phyloP scores from a whole-genome alignment of 2,329 filamentous ascomycete genomes.

The Talaromyces atroroseus region DNA sequence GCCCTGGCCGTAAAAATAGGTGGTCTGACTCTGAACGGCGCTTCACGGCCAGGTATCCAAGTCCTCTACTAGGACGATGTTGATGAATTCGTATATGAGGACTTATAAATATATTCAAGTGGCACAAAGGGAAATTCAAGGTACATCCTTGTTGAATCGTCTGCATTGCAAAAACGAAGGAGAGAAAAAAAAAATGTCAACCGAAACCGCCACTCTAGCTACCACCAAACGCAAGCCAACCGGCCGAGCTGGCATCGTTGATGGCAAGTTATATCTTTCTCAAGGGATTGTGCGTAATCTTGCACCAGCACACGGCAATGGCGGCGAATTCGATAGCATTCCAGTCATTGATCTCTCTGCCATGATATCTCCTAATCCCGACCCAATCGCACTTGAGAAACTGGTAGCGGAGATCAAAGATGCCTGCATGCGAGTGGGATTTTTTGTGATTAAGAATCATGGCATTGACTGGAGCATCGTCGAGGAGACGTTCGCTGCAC shows the following conservation, averaged over 20 bases:
- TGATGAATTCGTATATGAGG: background rate
- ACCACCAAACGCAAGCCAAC: background rate
- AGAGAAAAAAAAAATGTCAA: background rate
- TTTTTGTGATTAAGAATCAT: background rate
- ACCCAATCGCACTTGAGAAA: background rate
- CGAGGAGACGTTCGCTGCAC: background rate
- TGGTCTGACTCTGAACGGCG: background rate
- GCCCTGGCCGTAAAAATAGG: background rate
- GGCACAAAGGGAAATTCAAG: background rate
- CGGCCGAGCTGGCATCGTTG: background rate
- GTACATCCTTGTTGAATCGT: background rate
- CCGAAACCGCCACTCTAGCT: background rate
- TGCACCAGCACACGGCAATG: background rate
- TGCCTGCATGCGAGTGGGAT: background rate
- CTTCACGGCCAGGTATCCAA: background rate
- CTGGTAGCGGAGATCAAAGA: background rate
- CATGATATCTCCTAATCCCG: background rate
- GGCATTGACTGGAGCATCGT: background rate
- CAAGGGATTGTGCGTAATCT: background rate
- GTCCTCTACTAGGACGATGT: background rate
- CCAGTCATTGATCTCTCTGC: background rate
- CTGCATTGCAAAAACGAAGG: background rate
- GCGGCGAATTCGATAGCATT: background rate
- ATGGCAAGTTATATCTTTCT: background rate
- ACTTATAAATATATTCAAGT: background rate